These are phyloP conservation scores for Phaeosphaeria sp. DNA, from an alignment of 2,329 filamentous ascomycete genomes.

Conservation along the genomic window DNA sequence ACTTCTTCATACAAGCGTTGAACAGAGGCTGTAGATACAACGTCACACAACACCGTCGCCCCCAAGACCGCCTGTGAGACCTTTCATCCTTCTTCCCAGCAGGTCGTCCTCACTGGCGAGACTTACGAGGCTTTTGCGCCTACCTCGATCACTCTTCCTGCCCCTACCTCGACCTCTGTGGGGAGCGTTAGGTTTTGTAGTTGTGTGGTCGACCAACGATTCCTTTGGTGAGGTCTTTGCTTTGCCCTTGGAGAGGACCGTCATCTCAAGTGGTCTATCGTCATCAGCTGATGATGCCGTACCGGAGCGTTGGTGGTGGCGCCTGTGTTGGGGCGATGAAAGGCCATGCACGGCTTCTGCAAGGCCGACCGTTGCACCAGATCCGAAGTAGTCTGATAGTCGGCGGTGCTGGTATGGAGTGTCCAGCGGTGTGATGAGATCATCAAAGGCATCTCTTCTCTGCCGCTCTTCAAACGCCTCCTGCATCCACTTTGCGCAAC, in stretches of 20 bases:
- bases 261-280: constrained; percentile 83
- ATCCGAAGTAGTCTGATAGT: constrained; percentile 77
- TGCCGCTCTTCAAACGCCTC: constrained; percentile 68
- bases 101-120: constrained; percentile 58
- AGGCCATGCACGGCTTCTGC: constrained; percentile 70
- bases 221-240: constrained; percentile 24
- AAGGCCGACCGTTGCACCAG: constrained; percentile 72
- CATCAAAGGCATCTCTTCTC: constrained; percentile 28
- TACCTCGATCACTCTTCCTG: constrained; percentile 37
- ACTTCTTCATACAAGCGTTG: not conserved
- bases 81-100: constrained; percentile 57
- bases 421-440: constrained; percentile 18
- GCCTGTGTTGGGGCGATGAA: constrained; percentile 46
- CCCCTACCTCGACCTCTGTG: constrained; percentile 30
- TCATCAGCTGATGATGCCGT: constrained; percentile 78
- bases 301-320: constrained; percentile 56
- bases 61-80: constrained; percentile 51
- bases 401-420: constrained; percentile 59
- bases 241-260: constrained; percentile 42
- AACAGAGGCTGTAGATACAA: not conserved
- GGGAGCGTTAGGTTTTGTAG: not conserved
- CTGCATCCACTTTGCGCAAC: constrained; percentile 81
- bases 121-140: constrained; percentile 53
- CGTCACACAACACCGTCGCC: constrained; percentile 28
- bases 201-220: not conserved